phyloP scores from a whole-genome alignment of 306 rosid genomes.

The Leucaena leucocephala region DNA sequence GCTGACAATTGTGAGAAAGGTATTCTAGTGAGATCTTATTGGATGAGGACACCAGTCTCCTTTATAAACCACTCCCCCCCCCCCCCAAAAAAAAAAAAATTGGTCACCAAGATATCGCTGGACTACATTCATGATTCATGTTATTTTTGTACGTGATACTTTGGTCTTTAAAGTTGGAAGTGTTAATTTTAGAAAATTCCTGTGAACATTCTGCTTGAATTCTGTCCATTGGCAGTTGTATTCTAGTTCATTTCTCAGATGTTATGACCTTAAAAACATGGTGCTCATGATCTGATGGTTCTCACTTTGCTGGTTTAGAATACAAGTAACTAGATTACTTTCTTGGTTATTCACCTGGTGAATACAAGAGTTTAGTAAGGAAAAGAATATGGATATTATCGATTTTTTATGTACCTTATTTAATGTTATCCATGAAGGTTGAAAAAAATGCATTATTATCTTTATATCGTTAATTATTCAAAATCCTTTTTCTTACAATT shows the following conservation, averaged over 20 bases:
- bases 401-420: not conserved
- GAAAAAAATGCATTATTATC: not conserved
- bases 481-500: slow-evolving; percentile 18
- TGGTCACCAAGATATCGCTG: not conserved
- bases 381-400: not conserved
- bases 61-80: too few relatives aligned
- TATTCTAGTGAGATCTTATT: slow-evolving; percentile 33
- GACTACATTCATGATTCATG: not conserved
- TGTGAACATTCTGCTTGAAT: not conserved
- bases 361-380: slow-evolving; percentile 3
- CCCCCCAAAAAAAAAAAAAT: too few relatives aligned
- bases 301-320: not conserved
- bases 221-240: not conserved
- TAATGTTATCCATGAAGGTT: slow-evolving; percentile 7
- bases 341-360: not conserved
- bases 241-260: not conserved
- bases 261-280: not conserved
- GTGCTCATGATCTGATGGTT: not conserved
- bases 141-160: slow-evolving; percentile 1
- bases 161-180: not conserved
- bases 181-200: not conserved
- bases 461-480: not conserved
- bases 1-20: slow-evolving; percentile 97
- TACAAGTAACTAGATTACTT: not conserved
- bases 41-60: too few relatives aligned